Conservation (phyloP, 2,329 filamentous ascomycete genomes). For the Arthrobotrys iridis region DNA sequence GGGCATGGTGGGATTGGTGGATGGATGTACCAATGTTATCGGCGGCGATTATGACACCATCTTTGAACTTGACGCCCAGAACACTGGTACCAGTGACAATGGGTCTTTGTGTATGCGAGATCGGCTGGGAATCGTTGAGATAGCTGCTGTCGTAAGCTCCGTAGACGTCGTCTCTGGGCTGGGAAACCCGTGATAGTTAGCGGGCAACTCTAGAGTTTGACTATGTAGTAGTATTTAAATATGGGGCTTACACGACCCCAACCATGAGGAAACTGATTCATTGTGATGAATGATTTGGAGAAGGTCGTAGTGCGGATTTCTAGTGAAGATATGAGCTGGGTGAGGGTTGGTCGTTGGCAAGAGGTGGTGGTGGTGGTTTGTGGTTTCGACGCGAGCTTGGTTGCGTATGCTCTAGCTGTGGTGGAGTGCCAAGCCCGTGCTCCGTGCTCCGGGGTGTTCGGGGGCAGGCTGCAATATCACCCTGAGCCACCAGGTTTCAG, state of each 20-base stretch:
- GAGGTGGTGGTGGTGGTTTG: slow-evolving; percentile 18
- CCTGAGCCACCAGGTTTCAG: too few relatives aligned
- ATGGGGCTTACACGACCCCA: slow-evolving; percentile 73
- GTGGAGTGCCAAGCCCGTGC: slow-evolving; percentile 8
- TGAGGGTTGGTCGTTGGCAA: slow-evolving; percentile 32
- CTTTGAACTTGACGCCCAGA: slow-evolving; percentile 92
- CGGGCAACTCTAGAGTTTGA: too few relatives aligned
- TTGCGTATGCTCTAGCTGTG: slow-evolving; percentile 38
- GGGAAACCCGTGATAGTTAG: slow-evolving; percentile 59
- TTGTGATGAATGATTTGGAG: slow-evolving; percentile 61
- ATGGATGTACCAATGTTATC: slow-evolving; percentile 83
- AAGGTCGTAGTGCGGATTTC: slow-evolving; percentile 50
- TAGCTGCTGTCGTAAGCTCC: slow-evolving; percentile 90
- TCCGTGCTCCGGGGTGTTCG: not conserved
- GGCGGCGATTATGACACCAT: slow-evolving; percentile 93
- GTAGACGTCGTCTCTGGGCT: slow-evolving; percentile 98
- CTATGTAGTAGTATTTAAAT: not conserved
- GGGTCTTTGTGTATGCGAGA: slow-evolving; percentile 86
- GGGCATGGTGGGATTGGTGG: slow-evolving; percentile 15
- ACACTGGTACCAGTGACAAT: slow-evolving; percentile 97
- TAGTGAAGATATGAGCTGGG: slow-evolving; percentile 1
- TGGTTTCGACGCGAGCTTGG: slow-evolving; percentile 45
- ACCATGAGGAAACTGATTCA: slow-evolving; percentile 78
- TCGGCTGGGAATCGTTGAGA: slow-evolving; percentile 70
- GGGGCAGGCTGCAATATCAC: too few relatives aligned